Evolutionary conservation across 2,329 filamentous ascomycete genomes (phyloP), one percentile per base, ranked within the genome.

Genomic region (Aurifilum marmelostoma): DNA sequence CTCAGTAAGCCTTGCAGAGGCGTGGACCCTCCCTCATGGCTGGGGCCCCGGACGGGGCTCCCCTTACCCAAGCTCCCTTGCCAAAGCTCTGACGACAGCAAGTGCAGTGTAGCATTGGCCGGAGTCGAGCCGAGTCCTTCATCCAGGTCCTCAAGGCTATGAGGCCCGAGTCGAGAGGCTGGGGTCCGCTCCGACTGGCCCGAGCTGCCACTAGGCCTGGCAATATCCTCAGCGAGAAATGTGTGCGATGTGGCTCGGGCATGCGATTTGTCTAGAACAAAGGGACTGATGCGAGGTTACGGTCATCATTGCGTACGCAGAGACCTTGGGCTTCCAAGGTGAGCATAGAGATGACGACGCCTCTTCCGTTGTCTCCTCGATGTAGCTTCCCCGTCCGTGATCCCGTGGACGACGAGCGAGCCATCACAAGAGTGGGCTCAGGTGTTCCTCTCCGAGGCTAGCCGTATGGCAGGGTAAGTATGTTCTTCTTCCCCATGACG

Each of bases 41-140:
- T 47, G 3, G 37, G 43, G 43, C 6, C 18, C 6, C 6, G 32
- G 9, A 2, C 8, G 62, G 16, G 27, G 24, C 21, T 39, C 34
- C 32, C 34, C 41, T 47, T 43, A 50, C 34, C 60, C 27, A 39
- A 61, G 56, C 27, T 29, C 11, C 56, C 16, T 59, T 34, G 56
- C 27, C 56, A 14, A 5, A 39, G 16, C 29, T 34, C 24, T 34
- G 29, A 60, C 16, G n/a, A 61, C 21, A 61, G 24, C 21, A 27
- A 8, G 39, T 61, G 32, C n/a, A 41, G 32, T 32, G 60, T 63
- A 63, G 60, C 60, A 63, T 63, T 61, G 60, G 24, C 41, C 60
- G 60, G 60, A 63, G 14, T n/a, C 41, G 39, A 63, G 39, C 39
- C 60, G 60, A 32, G 39, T 50, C 37, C 12, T 43, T 9, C 14